Percentiles rank a stretch among this genome's conserved stretches.
Conservation (phyloP, 2,329 filamentous ascomycete genomes). For the Colletotrichum sp. region DNA sequence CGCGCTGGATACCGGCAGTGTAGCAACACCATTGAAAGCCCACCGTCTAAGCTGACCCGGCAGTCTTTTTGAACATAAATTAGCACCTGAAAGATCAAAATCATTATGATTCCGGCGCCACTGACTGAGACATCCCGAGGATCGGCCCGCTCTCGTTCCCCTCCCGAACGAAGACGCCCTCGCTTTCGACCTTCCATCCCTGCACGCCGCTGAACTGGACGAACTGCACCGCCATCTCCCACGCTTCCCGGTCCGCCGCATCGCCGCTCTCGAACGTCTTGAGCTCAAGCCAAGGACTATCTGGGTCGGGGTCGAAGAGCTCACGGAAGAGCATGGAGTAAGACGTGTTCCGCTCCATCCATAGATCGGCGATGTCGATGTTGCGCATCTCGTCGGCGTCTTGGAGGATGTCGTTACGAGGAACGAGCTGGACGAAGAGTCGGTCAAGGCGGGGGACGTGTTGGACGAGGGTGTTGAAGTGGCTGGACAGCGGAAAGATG, state of each 20-base stretch:
- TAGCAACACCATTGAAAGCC: constrained; percentile 31
- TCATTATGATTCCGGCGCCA: constrained; percentile 10
- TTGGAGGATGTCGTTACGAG: constrained; percentile 34
- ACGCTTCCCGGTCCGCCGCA: constrained; percentile 46
- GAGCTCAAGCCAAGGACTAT: constrained; percentile 43
- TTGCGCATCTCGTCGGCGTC: constrained; percentile 41
- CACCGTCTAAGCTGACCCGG: constrained; percentile 30
- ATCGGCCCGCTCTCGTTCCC: constrained; percentile 20
- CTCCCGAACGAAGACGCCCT: constrained; percentile 48
- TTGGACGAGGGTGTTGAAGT: constrained; percentile 56
- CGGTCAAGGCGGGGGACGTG: constrained; percentile 55
- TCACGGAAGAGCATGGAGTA: constrained; percentile 52
- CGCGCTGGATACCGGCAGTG: constrained; percentile 30
- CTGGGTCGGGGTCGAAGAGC: constrained; percentile 34
- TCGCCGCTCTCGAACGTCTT: constrained; percentile 57
- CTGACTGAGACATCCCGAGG: constrained; percentile 20
- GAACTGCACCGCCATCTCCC: constrained; percentile 49
- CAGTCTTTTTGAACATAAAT: not conserved
- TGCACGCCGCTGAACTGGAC: constrained; percentile 37
- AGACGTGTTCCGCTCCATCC: constrained; percentile 59
- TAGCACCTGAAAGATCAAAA: not conserved
- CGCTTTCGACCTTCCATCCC: constrained; percentile 48
- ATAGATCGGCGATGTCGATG: constrained; percentile 48
- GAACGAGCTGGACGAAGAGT: constrained; percentile 58
- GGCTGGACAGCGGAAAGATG: constrained; percentile 70